These are phyloP conservation scores for Verticillium nonalfalfae DNA, from an alignment of 2,329 filamentous ascomycete species.

Conservation along the genomic window DNA sequence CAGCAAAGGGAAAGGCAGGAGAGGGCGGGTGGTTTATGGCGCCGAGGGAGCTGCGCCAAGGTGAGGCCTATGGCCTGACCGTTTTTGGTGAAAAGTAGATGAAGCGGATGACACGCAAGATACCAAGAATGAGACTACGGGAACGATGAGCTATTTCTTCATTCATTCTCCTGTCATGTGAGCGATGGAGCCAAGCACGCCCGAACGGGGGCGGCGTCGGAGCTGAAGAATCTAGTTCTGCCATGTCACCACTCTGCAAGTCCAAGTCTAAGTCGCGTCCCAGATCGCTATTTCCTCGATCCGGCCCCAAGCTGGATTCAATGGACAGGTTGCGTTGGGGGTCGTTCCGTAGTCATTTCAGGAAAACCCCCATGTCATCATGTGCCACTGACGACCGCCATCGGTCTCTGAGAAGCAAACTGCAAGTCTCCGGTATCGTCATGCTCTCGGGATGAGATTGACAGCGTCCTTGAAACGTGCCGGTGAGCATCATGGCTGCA, in stretches of 20 bases:
- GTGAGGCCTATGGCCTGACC: background rate
- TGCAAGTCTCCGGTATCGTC: background rate
- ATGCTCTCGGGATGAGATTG: background rate
- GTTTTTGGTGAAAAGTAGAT: background rate
- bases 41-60: background rate
- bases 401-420: background rate
- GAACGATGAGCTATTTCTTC: background rate
- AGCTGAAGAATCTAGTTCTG: background rate
- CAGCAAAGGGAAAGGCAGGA: background rate
- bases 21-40: background rate
- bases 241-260: too few species aligned
- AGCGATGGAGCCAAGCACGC: background rate
- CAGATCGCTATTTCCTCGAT: background rate
- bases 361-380: background rate
- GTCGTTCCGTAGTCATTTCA: background rate
- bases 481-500: background rate
- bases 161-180: background rate
- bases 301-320: background rate
- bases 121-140: slow-evolving; percentile 3
- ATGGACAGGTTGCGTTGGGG: background rate
- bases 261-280: background rate
- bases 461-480: background rate
- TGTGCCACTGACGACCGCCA: too few species aligned
- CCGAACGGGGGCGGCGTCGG: background rate
- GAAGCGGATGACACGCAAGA: background rate